Evolutionary conservation across 495 filamentous ascomycete species (phyloP).

Genomic region (Bacidia rubella): DNA sequence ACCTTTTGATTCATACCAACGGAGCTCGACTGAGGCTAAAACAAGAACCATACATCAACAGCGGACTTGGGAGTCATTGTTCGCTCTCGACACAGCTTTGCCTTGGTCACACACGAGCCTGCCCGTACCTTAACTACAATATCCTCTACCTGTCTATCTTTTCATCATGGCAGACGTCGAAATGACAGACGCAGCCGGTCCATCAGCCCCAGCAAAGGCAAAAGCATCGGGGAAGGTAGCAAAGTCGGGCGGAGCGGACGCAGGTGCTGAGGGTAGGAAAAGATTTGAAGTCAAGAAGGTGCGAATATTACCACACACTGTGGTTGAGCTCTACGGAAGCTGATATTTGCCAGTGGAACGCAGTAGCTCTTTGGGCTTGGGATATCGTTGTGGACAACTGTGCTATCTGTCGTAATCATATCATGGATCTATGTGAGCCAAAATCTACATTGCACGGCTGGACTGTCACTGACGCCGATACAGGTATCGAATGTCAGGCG

Average conservation of each 20-base stretch:
- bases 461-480: slow-evolving; percentile 11
- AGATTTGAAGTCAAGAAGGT: slow-evolving; percentile 99
- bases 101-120: not conserved
- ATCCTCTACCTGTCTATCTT: not conserved
- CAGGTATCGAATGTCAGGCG: slow-evolving; percentile 98
- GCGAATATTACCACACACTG: slow-evolving; percentile 9
- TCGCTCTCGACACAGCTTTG: too few species aligned
- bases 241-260: slow-evolving; percentile 30
- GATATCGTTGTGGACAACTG: slow-evolving; percentile 99
- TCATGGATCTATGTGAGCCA: slow-evolving; percentile 90
- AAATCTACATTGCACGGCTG: not conserved
- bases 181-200: slow-evolving; percentile 72
- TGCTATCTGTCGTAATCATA: slow-evolving; percentile 97
- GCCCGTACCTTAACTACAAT: not conserved
- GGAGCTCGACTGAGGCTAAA: too few species aligned
- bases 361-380: slow-evolving; percentile 98
- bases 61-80: too few species aligned
- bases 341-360: slow-evolving; percentile 68
- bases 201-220: slow-evolving; percentile 37
- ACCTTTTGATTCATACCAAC: too few species aligned
- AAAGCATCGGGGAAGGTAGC: slow-evolving; percentile 45
- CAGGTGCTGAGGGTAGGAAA: slow-evolving; percentile 63
- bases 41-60: too few species aligned
- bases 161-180: slow-evolving; percentile 83
- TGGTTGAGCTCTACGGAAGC: too few species aligned